Evolutionary conservation across 176 grass and related monocot genomes (phyloP).

Genomic region (Juncus inflexus): DNA sequence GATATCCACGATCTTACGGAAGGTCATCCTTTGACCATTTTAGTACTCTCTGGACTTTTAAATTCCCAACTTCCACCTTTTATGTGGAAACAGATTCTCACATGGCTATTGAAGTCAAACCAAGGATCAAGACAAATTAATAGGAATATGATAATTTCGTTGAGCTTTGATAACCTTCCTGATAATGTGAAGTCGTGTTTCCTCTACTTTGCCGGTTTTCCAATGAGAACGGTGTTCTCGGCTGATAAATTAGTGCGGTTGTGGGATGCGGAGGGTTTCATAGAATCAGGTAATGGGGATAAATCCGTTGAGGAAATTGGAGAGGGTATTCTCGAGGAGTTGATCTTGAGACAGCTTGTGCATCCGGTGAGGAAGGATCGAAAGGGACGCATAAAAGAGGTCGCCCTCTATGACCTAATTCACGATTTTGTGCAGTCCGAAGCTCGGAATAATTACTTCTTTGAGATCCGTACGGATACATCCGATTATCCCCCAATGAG

Average conservation of each 20-base stretch:
- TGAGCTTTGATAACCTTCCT: constrained; percentile 49
- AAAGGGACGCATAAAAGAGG: not conserved
- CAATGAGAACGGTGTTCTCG: not conserved
- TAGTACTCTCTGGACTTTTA: constrained; percentile 26
- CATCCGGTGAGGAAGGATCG: constrained; percentile 9
- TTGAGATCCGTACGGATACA: constrained; percentile 12
- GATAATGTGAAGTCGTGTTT: constrained; percentile 36
- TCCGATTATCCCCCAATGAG: too few species aligned
- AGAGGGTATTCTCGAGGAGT: constrained; percentile 21
- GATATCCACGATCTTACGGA: not conserved
- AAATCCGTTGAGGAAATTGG: constrained; percentile 35
- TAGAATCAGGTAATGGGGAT: constrained; percentile 18
- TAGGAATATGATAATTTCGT: constrained; percentile 10
- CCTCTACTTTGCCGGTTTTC: constrained; percentile 39
- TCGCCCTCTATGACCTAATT: constrained; percentile 34
- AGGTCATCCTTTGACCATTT: constrained; percentile 28
- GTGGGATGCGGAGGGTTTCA: constrained; percentile 42
- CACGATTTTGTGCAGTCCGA: constrained; percentile 27
- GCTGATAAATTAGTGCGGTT: constrained; percentile 20
- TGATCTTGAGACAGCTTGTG: constrained; percentile 28
- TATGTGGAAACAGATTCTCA: constrained; percentile 31
- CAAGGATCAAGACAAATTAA: too few species aligned
- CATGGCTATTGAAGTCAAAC: not conserved
- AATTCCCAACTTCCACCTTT: constrained; percentile 21
- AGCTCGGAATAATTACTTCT: constrained; percentile 37